phyloP scores from a whole-genome alignment of 169 alveolate species.

The Plasmodium vivax region DNA sequence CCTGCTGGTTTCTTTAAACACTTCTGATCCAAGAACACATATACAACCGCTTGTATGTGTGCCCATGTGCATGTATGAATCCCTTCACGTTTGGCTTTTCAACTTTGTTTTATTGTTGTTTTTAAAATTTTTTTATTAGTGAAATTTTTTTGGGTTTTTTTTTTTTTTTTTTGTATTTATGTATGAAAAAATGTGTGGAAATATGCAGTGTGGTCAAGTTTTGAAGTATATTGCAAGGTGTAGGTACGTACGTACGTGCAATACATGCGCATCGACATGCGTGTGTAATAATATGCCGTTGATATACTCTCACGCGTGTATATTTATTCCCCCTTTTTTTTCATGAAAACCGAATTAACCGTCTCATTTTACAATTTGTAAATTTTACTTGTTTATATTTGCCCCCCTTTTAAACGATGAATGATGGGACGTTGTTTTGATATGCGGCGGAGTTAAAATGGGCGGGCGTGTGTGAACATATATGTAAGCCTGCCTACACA shows the following conservation, averaged over 20 bases:
- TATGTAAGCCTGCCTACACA: background rate
- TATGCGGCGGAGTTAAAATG: background rate
- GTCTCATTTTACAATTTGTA: slow-evolving; percentile 14
- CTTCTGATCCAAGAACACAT: background rate
- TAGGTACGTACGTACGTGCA: background rate
- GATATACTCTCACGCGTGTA: background rate
- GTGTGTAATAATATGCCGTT: background rate
- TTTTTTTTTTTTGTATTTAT: slow-evolving; percentile 18
- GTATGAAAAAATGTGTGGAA: slow-evolving; percentile 1
- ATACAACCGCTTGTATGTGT: background rate
- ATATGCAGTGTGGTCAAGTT: background rate
- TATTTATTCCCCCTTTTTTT: background rate
- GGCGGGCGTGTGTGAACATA: background rate
- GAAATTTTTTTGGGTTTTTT: slow-evolving; percentile 24
- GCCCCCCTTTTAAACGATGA: background rate
- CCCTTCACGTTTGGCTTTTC: slow-evolving; percentile 37
- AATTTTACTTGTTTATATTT: background rate
- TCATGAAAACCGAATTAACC: background rate
- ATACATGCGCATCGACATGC: background rate
- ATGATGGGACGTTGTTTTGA: background rate
- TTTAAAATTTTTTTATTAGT: slow-evolving; percentile 47
- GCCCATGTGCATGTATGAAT: background rate
- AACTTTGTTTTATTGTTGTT: slow-evolving; percentile 74
- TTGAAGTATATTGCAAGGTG: slow-evolving; percentile 1
- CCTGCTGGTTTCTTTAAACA: background rate